A percentile compares a stretch with the other conserved stretches of the same genome.
phyloP scores from a whole-genome alignment of 345 rosid genomes.

The Gossypium thurberi region DNA sequence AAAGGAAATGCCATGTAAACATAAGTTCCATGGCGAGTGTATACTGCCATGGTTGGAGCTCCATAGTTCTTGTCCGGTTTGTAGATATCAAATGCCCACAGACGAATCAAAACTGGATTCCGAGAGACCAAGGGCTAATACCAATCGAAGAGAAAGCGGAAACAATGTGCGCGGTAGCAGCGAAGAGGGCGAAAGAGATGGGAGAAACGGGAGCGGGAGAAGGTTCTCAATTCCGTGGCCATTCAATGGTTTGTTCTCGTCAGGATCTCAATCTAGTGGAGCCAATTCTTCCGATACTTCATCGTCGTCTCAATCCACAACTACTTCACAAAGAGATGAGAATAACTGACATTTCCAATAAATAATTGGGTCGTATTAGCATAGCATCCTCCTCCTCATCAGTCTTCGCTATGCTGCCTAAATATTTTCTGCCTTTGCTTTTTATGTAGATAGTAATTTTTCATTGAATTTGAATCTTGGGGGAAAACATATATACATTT shows the following conservation, averaged over 20 bases:
- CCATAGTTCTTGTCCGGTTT: slow-evolving; percentile 88
- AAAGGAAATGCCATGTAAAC: slow-evolving; percentile 88
- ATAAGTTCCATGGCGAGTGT: slow-evolving; percentile 67
- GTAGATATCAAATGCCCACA: slow-evolving; percentile 69
- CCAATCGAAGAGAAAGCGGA: slow-evolving; percentile 23
- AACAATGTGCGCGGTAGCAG: slow-evolving; percentile 17
- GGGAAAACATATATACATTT: background rate
- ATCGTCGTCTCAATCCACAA: slow-evolving; percentile 22
- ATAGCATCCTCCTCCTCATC: background rate
- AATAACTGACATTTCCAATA: background rate
- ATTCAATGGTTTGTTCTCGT: slow-evolving; percentile 66
- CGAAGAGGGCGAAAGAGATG: slow-evolving; percentile 51
- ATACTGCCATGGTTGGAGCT: slow-evolving; percentile 89
- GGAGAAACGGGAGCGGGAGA: slow-evolving; percentile 35
- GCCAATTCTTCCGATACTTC: slow-evolving; percentile 38
- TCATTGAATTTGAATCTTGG: background rate
- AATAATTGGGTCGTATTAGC: background rate
- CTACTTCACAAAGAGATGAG: slow-evolving; percentile 16
- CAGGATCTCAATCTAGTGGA: slow-evolving; percentile 24
- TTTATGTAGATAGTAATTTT: slow-evolving; percentile 23
- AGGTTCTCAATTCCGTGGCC: slow-evolving; percentile 81
- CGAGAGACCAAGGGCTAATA: slow-evolving; percentile 28
- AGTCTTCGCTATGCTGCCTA: slow-evolving; percentile 8
- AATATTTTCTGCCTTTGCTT: slow-evolving; percentile 15
- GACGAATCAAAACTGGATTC: slow-evolving; percentile 58